Base-by-base conservation (phyloP, 176 grass and related monocot genomes). In the Phyllostachys edulis region DNA sequence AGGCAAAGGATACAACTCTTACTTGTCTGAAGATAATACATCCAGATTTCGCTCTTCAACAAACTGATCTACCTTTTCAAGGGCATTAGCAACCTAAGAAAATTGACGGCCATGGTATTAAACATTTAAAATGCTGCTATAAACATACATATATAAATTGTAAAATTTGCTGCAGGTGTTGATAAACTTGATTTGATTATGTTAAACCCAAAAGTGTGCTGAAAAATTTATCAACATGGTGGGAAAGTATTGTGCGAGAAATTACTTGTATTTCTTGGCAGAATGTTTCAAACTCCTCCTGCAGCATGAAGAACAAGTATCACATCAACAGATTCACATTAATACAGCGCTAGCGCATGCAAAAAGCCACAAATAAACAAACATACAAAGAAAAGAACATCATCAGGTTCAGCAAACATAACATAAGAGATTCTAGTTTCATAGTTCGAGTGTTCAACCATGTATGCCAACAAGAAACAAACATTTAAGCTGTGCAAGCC, bases 11-110 rank as follows among this genome's bases (percentile, higher is more conserved):
- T 70, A 41, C 1, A 0, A 1, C 59, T 29, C 92, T 77, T 94
- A 92, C 92, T 94, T 89, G 76, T 90, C 87, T 69, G 73, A 60
- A 90, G 90, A 82, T 76, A 94, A 65, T 16, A 85, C 34, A 68
- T 94, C 92, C 52, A 94, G 64, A 60, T 67, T 86, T 80, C 77
- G 82, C 76, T 77, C 63, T 85, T 92, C 90, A 46, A 86, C 63
- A 57, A 94, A 91, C 7, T 84, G 78, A 64, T 90, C 92, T 40
- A 92, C 60, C 63, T 67, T 90, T 7, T 85, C 87, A 86, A 94
- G 87, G 54, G 73, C 54, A 38, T 39, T 71, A 54, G 55, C 87
- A 70, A 92, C 82, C 92, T 92, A 63, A 61, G 72, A 71, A 39
- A 75, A 52, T 47, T 69, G 51, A 73, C 27, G 62, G 17, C 52